Conservation (phyloP, 2,329 filamentous ascomycete genomes). For the Cryphonectria parasitica region DNA sequence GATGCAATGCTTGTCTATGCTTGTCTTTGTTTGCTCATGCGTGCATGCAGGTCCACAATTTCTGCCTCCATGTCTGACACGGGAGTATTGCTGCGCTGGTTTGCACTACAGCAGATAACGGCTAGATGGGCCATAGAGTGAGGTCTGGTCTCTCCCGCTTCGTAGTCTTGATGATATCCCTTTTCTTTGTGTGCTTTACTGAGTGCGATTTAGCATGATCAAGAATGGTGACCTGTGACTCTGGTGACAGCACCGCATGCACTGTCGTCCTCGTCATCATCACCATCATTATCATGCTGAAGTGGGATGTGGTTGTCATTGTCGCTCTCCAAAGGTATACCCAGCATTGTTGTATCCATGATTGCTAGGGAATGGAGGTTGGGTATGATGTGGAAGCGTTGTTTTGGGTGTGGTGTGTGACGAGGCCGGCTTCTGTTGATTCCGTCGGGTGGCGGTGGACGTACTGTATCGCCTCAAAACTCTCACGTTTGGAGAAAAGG, state of each 20-base stretch:
- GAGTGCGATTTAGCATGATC: constrained; percentile 11
- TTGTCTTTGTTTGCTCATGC: constrained; percentile 21
- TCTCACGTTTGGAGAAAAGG: constrained; percentile 42
- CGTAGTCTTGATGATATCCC: constrained; percentile 11
- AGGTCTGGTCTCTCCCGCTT: background rate
- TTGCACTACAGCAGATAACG: constrained; percentile 12
- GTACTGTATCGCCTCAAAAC: constrained; percentile 28
- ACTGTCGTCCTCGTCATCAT: constrained; percentile 19
- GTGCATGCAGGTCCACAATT: background rate
- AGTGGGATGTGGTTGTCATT: constrained; percentile 17
- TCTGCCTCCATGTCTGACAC: background rate
- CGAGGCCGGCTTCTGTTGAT: constrained; percentile 7
- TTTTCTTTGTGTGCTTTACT: constrained; percentile 8
- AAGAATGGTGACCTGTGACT: constrained; percentile 4
- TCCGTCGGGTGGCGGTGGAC: constrained; percentile 15
- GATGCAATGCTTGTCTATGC: background rate
- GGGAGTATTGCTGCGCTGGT: background rate
- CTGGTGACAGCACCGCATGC: constrained; percentile 13
- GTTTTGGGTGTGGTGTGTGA: constrained; percentile 8
- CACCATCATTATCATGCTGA: constrained; percentile 21
- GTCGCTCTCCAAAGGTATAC: background rate
- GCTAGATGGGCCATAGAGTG: constrained; percentile 10
- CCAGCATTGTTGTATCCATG: constrained; percentile 21
- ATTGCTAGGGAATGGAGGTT: background rate
- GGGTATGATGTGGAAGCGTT: background rate